A percentile compares a stretch with the other conserved stretches of the same genome.
These are phyloP conservation scores for Myochromella boudieri DNA, from an alignment of 768 basidiomycete genomes.

Conservation along the genomic window DNA sequence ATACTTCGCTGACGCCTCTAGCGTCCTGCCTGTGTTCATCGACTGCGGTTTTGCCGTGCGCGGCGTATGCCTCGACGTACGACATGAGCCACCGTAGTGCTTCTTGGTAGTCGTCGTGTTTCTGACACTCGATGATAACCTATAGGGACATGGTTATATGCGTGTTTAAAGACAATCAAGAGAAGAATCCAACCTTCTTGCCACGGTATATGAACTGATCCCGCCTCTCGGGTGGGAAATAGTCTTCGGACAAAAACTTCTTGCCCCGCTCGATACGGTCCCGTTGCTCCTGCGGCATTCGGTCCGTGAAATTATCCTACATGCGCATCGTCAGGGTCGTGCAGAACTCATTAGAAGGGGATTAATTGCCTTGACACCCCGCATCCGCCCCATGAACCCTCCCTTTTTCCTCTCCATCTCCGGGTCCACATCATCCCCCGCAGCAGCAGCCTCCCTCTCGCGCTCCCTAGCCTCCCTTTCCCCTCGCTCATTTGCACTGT, in stretches of 20 bases:
- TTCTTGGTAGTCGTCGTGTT: conserved; percentile 87
- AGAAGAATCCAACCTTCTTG: conserved; percentile 66
- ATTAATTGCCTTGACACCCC: conserved; percentile 35
- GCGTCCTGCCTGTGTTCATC: conserved; percentile 20
- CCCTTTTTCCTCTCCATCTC: conserved; percentile 29
- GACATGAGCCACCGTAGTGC: conserved; percentile 73
- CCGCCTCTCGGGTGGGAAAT: conserved; percentile 87
- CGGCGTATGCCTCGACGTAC: conserved; percentile 61
- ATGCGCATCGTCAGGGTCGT: neutral
- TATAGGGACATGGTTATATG: conserved; percentile 20
- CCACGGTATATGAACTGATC: conserved; percentile 92
- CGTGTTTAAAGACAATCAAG: neutral
- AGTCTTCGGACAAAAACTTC: conserved; percentile 75
- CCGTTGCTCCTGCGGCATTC: conserved; percentile 69
- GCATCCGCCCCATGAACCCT: conserved; percentile 33
- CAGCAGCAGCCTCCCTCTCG: neutral
- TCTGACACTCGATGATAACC: conserved; percentile 90
- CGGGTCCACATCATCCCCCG: conserved; percentile 7
- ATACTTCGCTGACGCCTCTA: conserved; percentile 24
- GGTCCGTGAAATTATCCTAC: conserved; percentile 39
- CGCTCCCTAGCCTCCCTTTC: neutral
- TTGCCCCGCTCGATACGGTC: conserved; percentile 58
- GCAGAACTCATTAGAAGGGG: conserved; percentile 12
- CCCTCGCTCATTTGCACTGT: neutral
- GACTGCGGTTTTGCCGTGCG: conserved; percentile 39